Conservation (phyloP, 2,329 filamentous ascomycete genomes). For the Metarhizium sp. region DNA sequence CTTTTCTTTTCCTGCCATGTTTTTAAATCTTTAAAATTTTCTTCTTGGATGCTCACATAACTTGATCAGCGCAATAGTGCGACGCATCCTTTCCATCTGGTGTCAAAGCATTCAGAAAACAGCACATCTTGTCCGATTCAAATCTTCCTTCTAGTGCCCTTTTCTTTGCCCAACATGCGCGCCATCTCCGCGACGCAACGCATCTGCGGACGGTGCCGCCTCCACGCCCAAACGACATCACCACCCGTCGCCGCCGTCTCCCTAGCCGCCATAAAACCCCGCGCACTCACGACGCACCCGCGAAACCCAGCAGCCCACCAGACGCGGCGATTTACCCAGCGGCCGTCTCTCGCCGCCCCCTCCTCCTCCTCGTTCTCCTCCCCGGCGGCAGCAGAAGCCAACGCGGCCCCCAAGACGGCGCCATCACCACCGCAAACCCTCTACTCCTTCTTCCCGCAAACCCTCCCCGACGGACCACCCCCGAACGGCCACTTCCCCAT, state of each 20-base stretch:
- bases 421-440: conserved; percentile 40
- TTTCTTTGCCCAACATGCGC: not conserved
- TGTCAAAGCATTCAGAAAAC: too few relatives aligned
- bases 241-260: not conserved
- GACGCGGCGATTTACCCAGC: not conserved
- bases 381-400: too few relatives aligned
- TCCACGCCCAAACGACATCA: conserved; percentile 15
- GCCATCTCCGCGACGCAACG: not conserved
- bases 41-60: too few relatives aligned
- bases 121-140: too few relatives aligned
- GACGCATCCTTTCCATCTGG: too few relatives aligned
- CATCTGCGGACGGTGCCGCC: conserved; percentile 24
- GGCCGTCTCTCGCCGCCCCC: not conserved
- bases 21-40: too few relatives aligned
- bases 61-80: too few relatives aligned
- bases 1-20: not conserved
- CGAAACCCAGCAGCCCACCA: not conserved
- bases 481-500: conserved; percentile 68
- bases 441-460: conserved; percentile 82
- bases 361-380: too few relatives aligned
- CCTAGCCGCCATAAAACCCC: too few relatives aligned
- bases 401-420: not conserved
- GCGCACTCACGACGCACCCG: not conserved
- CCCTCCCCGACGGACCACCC: conserved; percentile 69
- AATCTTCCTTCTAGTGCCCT: too few relatives aligned